Base-by-base conservation (phyloP, 768 basidiomycete species). In the Amanita inopinata region DNA sequence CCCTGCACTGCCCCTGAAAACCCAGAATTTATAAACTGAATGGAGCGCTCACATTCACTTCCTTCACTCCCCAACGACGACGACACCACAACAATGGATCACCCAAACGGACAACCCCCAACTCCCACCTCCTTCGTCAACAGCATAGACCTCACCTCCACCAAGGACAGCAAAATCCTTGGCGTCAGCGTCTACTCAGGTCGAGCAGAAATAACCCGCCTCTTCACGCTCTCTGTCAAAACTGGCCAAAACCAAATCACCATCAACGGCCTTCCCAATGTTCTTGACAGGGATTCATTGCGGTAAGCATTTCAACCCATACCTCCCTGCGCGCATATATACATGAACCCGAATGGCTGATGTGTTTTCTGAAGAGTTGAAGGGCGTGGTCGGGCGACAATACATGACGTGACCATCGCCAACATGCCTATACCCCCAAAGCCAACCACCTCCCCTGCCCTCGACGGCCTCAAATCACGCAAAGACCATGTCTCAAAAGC, bases 371-470 rank as follows among this genome's bases (percentile, higher is more conserved):
- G 9, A n/a, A 71, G 70, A 43, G 69, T 70, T 2, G 66, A 71
- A 55, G 70, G 69, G 7, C 51, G 60, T 14, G 67, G 69, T n/a
- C 49, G 55, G 30, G 69, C 67, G 4, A 69, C 64, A 0, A 71
- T 73, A 32, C 67, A 71, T 35, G 69, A 71, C 45, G 68, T 71
- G 1, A 59, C 62, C 11, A 46, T 68, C 24, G 61, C 62, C 2
- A 39, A 30, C 1, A 42, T 50, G 11, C 43, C 55, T 8, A 47
- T 37, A 11, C 47, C 56, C 2, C 35, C 53, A 3, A 11, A 32
- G 6, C 50, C 51, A 1, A 54, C 45, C 5, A 53, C 61, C 1
- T 64, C 65, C 0, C 51, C 57, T 0, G 48, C 43, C 2, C 52
- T 67, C 8, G 30, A 44, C 1, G 56, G 38, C 0, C 57, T 70